phyloP scores from a whole-genome alignment of 495 filamentous ascomycete species.

The Neurospora sp. region DNA sequence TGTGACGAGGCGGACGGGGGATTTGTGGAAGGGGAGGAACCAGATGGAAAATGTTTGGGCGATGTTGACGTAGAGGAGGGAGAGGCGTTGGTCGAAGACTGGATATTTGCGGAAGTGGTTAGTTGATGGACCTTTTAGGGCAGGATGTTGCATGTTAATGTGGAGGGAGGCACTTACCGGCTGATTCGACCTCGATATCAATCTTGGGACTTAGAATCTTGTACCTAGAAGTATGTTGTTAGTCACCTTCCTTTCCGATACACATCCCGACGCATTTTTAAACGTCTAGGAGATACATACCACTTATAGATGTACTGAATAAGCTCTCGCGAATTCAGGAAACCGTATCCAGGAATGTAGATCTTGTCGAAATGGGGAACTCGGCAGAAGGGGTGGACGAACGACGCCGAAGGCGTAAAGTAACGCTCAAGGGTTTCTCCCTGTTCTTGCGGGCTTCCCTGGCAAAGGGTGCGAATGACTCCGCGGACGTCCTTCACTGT shows the following conservation, averaged over 20 bases:
- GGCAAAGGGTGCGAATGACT: conserved; percentile 57
- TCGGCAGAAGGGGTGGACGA: conserved; percentile 73
- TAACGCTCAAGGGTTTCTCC: conserved; percentile 51
- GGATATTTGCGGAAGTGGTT: neutral
- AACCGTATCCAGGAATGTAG: conserved; percentile 34
- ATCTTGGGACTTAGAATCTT: conserved; percentile 73
- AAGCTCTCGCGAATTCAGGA: conserved; percentile 46
- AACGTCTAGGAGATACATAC: conserved; percentile 24
- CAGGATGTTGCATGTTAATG: too few relatives aligned
- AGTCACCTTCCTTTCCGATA: too few relatives aligned
- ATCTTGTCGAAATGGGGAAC: conserved; percentile 46
- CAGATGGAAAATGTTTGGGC: conserved; percentile 67
- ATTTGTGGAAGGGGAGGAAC: conserved; percentile 62
- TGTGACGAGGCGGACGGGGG: conserved; percentile 59
- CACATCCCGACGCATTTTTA: too few relatives aligned
- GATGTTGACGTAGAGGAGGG: conserved; percentile 59
- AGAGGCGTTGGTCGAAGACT: conserved; percentile 59
- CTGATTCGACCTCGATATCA: conserved; percentile 54
- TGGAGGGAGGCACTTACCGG: conserved; percentile 38
- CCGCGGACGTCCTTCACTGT: conserved; percentile 38
- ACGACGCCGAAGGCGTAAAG: conserved; percentile 59
- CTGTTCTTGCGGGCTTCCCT: conserved; percentile 55
- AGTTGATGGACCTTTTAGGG: neutral
- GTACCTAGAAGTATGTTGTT: conserved; percentile 22
- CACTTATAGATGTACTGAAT: conserved; percentile 67